Base-by-base conservation (phyloP, 176 grass and related monocot species). In the Puccinellia tenuiflora region DNA sequence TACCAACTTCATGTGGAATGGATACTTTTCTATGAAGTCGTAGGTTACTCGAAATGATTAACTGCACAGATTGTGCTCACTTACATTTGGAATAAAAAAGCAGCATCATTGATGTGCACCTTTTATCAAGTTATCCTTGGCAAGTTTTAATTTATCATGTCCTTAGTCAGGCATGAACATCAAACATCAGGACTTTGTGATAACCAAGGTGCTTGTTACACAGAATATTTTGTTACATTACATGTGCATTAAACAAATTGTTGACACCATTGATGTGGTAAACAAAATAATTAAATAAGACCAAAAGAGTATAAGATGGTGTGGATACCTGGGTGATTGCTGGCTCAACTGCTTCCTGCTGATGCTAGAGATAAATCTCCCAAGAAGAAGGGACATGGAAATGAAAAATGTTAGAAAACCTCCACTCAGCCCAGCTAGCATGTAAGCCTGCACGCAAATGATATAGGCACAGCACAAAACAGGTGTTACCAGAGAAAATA, bases 371-470 rank as follows among this genome's bases (percentile, higher is more conserved):
- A 87, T 69, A 61, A 93, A 83, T 79, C 80, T 90, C 78, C 90
- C 88, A 83, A 95, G 57, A 85, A 98, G 85, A 91, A 98, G 94
- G 69, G 92, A 98, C 67, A 93, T 75, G 61, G 85, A 90, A 84
- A 98, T 92, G 46, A 93, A 80, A 88, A 91, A 92, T 81, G 96
- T 95, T 72, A 98, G 80, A 88, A 98, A 95, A 65, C 92, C 96
- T 86, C 96, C 92, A 85, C 91, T 85, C 57, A 98, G 76, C 22
- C 93, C 90, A 84, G 81, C 63, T 77, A 95, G 51, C 72, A 88
- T 77, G 88, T 90, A 92, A 31, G 43, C 89, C 96, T 98, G 90
- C 72, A 88, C 29, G 81, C 4, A 62, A 85, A 73, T 50, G 59
- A 73, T 75, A 56, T 29, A 65, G 33, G 8, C 31, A 78, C 71